phyloP scores from a whole-genome alignment of 2,329 filamentous ascomycete species.

The Sclerotinia sclerotiorum region DNA sequence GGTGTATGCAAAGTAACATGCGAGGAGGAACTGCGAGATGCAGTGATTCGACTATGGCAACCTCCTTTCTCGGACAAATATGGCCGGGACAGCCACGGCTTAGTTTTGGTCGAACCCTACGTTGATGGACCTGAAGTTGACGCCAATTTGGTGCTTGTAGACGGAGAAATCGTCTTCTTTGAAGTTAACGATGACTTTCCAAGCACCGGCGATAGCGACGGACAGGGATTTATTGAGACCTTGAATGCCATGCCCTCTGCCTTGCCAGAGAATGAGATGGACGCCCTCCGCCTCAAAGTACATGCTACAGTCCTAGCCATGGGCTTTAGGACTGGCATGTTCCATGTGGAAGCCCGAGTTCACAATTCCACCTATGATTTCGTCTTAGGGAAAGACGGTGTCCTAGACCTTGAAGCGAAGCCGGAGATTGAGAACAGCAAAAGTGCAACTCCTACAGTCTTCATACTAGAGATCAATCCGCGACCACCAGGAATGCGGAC shows the following conservation, averaged over 20 bases:
- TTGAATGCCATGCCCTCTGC: neutral
- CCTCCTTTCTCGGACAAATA: constrained; percentile 1
- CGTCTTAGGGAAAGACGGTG: neutral
- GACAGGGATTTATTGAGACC: neutral
- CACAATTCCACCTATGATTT: neutral
- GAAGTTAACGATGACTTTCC: constrained; percentile 9
- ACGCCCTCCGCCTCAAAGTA: neutral
- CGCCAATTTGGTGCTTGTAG: neutral
- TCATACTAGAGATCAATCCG: neutral
- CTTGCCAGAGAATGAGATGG: neutral
- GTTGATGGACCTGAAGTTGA: constrained; percentile 3
- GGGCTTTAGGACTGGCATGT: neutral
- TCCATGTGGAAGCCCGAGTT: neutral
- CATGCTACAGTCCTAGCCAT: neutral
- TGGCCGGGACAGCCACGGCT: neutral
- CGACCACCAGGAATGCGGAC: constrained; percentile 4
- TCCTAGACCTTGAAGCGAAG: neutral
- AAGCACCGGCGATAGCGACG: neutral
- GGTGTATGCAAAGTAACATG: constrained; percentile 5
- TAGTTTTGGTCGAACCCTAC: constrained; percentile 1
- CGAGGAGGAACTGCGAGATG: neutral
- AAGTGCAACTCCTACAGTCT: neutral
- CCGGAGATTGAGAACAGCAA: neutral
- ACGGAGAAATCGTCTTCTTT: constrained; percentile 4
- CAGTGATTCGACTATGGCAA: constrained; percentile 5